phyloP scores from a whole-genome alignment of 768 basidiomycete genomes.

The Mycena filopes region DNA sequence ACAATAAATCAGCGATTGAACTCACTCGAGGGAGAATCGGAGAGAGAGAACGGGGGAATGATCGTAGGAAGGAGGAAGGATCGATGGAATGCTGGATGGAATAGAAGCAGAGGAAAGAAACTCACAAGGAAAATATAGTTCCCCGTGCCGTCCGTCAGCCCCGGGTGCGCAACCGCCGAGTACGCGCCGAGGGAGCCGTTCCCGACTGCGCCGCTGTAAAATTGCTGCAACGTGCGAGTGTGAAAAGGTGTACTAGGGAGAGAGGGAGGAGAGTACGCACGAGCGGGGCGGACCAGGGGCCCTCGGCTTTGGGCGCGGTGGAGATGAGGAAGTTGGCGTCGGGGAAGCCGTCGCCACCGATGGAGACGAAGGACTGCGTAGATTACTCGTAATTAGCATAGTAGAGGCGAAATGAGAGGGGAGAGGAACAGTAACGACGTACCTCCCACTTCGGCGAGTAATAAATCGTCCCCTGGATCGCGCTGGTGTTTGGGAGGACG shows the following conservation, averaged over 20 bases:
- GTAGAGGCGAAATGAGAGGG: no score
- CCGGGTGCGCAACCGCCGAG: conserved; percentile 21
- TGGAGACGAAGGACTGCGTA: conserved; percentile 21
- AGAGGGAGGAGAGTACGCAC: neutral
- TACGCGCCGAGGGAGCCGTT: conserved; percentile 26
- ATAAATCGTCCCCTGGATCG: conserved; percentile 22
- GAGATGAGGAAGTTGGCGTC: conserved; percentile 29
- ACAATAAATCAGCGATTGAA: no score
- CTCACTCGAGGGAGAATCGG: no score
- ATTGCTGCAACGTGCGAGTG: no score
- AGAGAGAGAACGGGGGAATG: no score
- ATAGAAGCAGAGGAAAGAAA: no score
- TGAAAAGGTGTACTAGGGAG: neutral
- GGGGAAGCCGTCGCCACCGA: conserved; percentile 28
- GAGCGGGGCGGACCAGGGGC: conserved; percentile 18
- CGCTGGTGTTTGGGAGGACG: conserved; percentile 13
- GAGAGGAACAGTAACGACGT: no score
- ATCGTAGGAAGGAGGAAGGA: neutral
- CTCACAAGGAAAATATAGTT: conserved; percentile 31
- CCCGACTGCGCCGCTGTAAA: conserved; percentile 21
- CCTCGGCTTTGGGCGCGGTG: conserved; percentile 24
- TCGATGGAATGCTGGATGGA: no score
- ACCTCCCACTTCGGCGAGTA: conserved; percentile 24
- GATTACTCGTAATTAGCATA: neutral
- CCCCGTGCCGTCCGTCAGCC: conserved; percentile 26